These are phyloP conservation scores for Suhomyces kunorum DNA, from an alignment of 1,139 yeast genomes.

Conservation along the genomic window DNA sequence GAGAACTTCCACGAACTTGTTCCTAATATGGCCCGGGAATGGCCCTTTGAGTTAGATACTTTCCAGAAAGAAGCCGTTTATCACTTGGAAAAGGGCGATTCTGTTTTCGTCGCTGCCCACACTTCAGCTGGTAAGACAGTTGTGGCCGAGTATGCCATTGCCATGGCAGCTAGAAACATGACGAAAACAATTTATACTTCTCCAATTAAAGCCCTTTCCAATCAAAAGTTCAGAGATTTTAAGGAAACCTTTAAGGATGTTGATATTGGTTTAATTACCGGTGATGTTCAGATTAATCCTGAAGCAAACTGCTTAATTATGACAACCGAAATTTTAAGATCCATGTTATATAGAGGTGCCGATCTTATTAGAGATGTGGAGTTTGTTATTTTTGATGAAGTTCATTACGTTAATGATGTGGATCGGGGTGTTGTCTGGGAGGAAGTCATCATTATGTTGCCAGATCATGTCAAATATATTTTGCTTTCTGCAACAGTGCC, in stretches of 20 bases:
- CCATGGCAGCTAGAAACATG: constrained; percentile 87
- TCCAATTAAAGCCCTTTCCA: constrained; percentile 88
- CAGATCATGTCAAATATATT: constrained; percentile 90
- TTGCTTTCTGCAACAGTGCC: constrained; percentile 95
- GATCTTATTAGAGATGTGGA: constrained; percentile 96
- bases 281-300: constrained; percentile 97
- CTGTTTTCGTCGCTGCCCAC: constrained; percentile 98
- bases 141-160: constrained; percentile 92
- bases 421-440: constrained; percentile 99
- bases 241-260: constrained; percentile 74
- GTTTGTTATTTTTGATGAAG: constrained; percentile 96
- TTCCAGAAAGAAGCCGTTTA: constrained; percentile 97
- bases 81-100: constrained; percentile 94
- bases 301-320: constrained; percentile 95
- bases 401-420: constrained; percentile 93
- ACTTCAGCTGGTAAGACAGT: constrained; percentile 94
- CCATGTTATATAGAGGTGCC: constrained; percentile 95
- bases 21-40: constrained; percentile 88
- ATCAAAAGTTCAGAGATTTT: constrained; percentile 92
- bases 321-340: constrained; percentile 95
- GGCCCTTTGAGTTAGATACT: constrained; percentile 92
- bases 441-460: constrained; percentile 94
- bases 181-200: constrained; percentile 91
- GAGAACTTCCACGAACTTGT: constrained; percentile 84
- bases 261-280: constrained; percentile 94